Base-by-base conservation (phyloP, 257 asterid species). In the Scutellaria baicalensis region DNA sequence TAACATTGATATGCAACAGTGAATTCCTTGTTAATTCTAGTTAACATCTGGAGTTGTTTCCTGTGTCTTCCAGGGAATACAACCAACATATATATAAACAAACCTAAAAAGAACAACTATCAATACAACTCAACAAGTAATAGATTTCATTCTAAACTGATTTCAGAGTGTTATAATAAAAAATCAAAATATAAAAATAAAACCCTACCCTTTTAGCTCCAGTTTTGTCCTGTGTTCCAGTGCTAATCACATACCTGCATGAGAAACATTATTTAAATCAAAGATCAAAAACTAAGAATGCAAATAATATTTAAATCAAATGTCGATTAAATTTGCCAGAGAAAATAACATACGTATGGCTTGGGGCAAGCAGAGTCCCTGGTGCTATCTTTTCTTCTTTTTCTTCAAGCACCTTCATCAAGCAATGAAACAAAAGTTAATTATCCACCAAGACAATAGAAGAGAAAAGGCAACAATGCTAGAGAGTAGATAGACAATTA, bases 301-400 rank as follows among this genome's bases (percentile, higher is more conserved):
- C 16, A 68, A 31, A 33, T 5, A 16, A 31, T 18, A 59, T 16
- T 36, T 27, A 16, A 65, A 42, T 16, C 35, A 16, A 65, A 42
- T 16, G 13, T 12, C 69, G 52, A 10, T 51, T 6, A 10, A 21
- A 1, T 35, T 60, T 18, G 8, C 7, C 20, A 70, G 9, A 65
- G 58, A 69, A 44, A 69, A 40, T 38, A 10, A 69, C 90, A 59
- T 83, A 89, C 96, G 96, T 89, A 58, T 93, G 99, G 73, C 85
- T 74, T 62, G 99, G 84, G 47, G 85, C 96, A 59, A 91, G 93
- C 75, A 93, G 77, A 20, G 97, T 78, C 71, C 96, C 96, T 0
- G 91, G 93, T 69, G 87, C 93, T 47, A 89, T 79, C 85, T 82
- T 89, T 77, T 89, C 97, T 81, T 91, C 97, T 84, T 84, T 89